Percentiles rank a stretch among this genome's conserved stretches.
Evolutionary conservation across 257 asterid genomes (phyloP).

Genomic region (Rubia yunnanensis): DNA sequence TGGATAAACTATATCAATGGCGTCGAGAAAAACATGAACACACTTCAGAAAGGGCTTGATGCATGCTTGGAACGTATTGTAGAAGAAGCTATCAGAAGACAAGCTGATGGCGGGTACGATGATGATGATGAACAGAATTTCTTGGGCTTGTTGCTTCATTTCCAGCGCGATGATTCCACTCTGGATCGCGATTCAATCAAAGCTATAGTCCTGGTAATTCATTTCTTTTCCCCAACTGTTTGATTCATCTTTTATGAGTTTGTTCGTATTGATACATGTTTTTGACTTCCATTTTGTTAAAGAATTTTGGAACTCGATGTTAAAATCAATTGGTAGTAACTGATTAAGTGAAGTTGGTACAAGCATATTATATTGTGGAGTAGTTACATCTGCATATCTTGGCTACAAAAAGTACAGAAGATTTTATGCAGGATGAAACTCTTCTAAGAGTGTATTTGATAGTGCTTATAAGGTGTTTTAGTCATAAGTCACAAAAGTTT

Average conservation of each 20-base stretch:
- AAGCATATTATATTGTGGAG: too few species aligned
- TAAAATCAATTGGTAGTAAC: too few species aligned
- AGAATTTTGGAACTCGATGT: too few species aligned
- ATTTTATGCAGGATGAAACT: too few species aligned
- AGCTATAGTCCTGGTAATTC: constrained; percentile 4
- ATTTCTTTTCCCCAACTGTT: too few species aligned
- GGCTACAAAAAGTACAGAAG: too few species aligned
- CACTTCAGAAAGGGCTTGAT: not conserved
- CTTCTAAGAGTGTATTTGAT: too few species aligned
- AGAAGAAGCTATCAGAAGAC: not conserved
- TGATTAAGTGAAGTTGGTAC: too few species aligned
- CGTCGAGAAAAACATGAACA: not conserved
- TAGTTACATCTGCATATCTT: too few species aligned
- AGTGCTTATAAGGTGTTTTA: too few species aligned
- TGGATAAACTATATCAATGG: not conserved
- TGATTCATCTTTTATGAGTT: not conserved
- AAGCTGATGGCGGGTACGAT: not conserved
- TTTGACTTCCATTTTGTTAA: not conserved
- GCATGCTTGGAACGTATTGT: not conserved
- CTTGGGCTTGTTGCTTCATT: constrained; percentile 1
- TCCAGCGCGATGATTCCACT: not conserved
- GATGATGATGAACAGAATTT: not conserved
- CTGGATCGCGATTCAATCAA: constrained; percentile 1
- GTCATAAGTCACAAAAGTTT: too few species aligned
- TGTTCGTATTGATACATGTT: not conserved